Base-by-base conservation (phyloP, 768 basidiomycete genomes). In the Rossbeevera mucosa region DNA sequence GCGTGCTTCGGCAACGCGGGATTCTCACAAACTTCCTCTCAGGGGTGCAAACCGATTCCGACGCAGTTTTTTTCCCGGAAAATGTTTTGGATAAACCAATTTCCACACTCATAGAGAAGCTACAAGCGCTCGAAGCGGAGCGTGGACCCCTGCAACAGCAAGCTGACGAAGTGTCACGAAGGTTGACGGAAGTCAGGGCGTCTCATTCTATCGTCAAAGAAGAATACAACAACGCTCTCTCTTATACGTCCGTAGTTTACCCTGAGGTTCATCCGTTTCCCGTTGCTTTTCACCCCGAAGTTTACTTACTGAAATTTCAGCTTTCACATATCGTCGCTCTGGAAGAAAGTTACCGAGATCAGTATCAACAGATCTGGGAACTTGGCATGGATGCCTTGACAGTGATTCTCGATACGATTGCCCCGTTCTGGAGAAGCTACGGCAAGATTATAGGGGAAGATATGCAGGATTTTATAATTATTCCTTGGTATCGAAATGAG, bases 381-480 rank as follows among this genome's bases (percentile, higher is more conserved):
- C 72, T 90, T 50, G 88, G 83, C 16, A 83, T 89, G 78, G 85
- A 88, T 52, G 83, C 82, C 0, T 72, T 90, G 50, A 89, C 88
- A 0, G 76, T 91, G 51, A 68, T 90, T 45, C 74, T 91, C 41
- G 88, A 89, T 60, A 83, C 81, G 2, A 82, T 90, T 13, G 81
- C 88, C 1, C 88, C 88, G 0, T 80, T 91, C 62, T 90, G 88
- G 88, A 75, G 88, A 55, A 86, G 78, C 29, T 88, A 90, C 54
- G 88, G 88, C 48, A 88, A 86, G 61, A 79, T 80, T n/a, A 88
- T 91, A 47, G 85, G 86, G 28, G 80, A 87, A 62, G 88, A 91
- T 59, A 76, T 88, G 41, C 82, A 83, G 44, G 86, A 88, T 55
- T 90, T 90, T 63, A 80, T 90, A 53, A 86, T 91, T 59, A 82